Evolutionary conservation across 352 stramenopile genomes (phyloP), one percentile per base, ranked within the genome.

Genomic region (Globisporangium canariense): DNA sequence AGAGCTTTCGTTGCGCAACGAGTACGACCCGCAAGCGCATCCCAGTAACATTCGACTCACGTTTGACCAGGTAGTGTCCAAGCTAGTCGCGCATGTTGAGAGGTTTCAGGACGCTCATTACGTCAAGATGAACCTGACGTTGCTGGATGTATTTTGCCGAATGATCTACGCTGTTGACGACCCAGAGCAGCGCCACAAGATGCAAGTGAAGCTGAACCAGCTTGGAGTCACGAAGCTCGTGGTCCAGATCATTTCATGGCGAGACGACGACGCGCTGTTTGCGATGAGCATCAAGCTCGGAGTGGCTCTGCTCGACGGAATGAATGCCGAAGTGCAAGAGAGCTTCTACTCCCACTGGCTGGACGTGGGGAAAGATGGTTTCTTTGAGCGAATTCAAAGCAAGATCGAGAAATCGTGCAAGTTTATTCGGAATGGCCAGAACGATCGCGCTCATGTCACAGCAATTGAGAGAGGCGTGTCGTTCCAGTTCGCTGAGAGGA

Each of bases 301-400:
- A 10, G 79, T 92, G 13, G 79, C 83, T 10, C 64, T 92, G 4
- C 59, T 92, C 22, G 78, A 90, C 63, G 83, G 81, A 4, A 90
- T 92, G 81, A 92, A 92, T 53, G 79, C 83, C 1, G 74, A 89
- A 60, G 83, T 92, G 1, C 83, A 92, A 65, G 83, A 92, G 45
- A 84, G 65, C 28, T 92, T 92, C 51, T 80, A 78, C 40, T 41
- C 56, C 6, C 81, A 78, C 56, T 89, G 78, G 76, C 55, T 71
- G 20, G 69, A 84, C 16, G 14, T 60, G 5, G 52, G 49, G 1
- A 74, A 77, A 28, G 46, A 62, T n/a, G 58, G 41, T 4, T 92
- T 92, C 64, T 84, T 88, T 52, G 66, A 76, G 45, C 66, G 70
- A 28, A 79, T 90, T 51, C 69, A 77, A 55, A 69, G 65, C 6